Base-by-base conservation (phyloP, 176 grass and related monocot species). In the Rhynchospora tenuis region DNA sequence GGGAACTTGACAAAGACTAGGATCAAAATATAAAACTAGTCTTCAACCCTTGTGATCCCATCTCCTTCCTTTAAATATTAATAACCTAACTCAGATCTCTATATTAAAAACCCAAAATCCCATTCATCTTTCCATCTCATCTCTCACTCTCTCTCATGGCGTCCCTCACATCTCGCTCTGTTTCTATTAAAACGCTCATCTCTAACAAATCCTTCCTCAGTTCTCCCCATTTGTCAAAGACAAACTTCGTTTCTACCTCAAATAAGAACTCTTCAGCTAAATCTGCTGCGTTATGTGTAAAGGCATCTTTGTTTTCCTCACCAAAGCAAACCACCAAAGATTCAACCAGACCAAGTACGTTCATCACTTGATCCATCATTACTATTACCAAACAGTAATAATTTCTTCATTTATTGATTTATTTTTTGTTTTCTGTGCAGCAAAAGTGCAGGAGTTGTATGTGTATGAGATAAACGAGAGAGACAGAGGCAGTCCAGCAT, bases 381-480 rank as follows among this genome's bases (percentile, higher is more conserved):
- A 55, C 51, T 29, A 15, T 51, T 17, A 78, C 45, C 16, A 73
- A n/a, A 12, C 19, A 81, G 16, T 81, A 66, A 38, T 2, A 4
- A 81, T 64, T 57, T 44, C 33, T 82, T 44, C 59, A 23, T 82
- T 15, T 23, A 61, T 66, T 26, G n/a, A 65, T 64, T 10, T 64
- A 62, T 10, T 42, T 64, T 73, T 9, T 52, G 50, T 10, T 74
- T 50, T 75, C 22, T 28, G 85, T 33, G 62, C 86, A 27, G 64
- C 61, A 42, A 92, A 90, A 90, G 90, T 91, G 77, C 93, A 95
- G 86, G 93, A 95, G 85, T 23, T 95, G 55, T 64, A 86, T 82
- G 85, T 92, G 33, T 95, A 95, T 83, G 93, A 95, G 93, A 80
- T 95, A 56, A 95, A 95, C 84, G 93, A 95, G 86, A 88, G 85